Percentiles rank a stretch among this genome's conserved stretches.
phyloP scores from a whole-genome alignment of 331 rosid genomes.

The Pyrus hybrid region DNA sequence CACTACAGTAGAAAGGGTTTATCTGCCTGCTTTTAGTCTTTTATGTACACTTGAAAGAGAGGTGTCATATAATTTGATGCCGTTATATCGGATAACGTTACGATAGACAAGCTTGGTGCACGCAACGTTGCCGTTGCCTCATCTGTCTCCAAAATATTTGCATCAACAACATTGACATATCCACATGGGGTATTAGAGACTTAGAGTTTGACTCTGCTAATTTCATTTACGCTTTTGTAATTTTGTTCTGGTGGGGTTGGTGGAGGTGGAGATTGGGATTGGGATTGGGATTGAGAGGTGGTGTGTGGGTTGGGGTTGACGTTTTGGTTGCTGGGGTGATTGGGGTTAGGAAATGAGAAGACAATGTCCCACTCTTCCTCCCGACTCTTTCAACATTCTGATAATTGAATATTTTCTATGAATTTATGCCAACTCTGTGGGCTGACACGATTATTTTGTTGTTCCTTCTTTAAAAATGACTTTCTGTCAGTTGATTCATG shows the following conservation, averaged over 20 bases:
- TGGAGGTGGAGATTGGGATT: too few relatives aligned
- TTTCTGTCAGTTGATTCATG: too few relatives aligned
- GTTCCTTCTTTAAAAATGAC: too few relatives aligned
- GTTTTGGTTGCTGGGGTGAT: too few relatives aligned
- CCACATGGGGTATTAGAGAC: constrained; percentile 70
- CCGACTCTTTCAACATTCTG: too few relatives aligned
- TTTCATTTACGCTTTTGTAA: not conserved
- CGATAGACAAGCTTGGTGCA: constrained; percentile 65
- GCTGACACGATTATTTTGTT: too few relatives aligned
- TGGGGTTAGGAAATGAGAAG: too few relatives aligned
- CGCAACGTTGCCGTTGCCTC: constrained; percentile 88
- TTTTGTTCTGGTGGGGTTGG: not conserved
- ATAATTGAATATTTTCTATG: too few relatives aligned
- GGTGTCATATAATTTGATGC: constrained; percentile 11
- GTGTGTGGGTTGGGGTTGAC: too few relatives aligned
- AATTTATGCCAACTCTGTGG: too few relatives aligned
- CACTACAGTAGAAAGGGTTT: not conserved
- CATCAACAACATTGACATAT: constrained; percentile 81
- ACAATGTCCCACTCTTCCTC: too few relatives aligned
- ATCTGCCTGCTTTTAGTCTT: not conserved
- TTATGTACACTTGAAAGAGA: not conserved
- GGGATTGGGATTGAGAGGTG: too few relatives aligned
- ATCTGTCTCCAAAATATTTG: constrained; percentile 83
- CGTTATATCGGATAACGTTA: constrained; percentile 38
- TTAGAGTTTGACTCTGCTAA: not conserved